Percentiles rank a stretch among this genome's conserved stretches.
These are phyloP conservation scores for Sanghuangporus sanghuang DNA, from an alignment of 1,284 basidiomycete species.

Conservation along the genomic window DNA sequence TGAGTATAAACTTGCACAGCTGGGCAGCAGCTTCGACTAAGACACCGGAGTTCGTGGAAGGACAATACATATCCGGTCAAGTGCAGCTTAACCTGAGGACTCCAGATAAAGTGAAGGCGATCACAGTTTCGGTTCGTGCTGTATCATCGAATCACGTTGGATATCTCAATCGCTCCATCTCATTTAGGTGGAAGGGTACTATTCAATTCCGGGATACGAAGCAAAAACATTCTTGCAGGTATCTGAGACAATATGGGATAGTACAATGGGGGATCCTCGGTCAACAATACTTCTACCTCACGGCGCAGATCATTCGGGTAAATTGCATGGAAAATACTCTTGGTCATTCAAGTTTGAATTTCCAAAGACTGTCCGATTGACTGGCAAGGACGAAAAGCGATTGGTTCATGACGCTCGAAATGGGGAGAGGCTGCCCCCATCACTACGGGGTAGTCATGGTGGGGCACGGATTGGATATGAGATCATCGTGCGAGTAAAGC, in stretches of 20 bases:
- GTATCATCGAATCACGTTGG: neutral
- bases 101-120: constrained; percentile 9
- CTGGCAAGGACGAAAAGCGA: neutral
- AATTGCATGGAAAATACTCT: constrained; percentile 19
- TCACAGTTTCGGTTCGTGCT: constrained; percentile 11
- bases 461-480: constrained; percentile 5
- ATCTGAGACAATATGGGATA: constrained; percentile 14
- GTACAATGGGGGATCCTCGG: constrained; percentile 10
- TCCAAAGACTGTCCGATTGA: constrained; percentile 9
- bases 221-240: constrained; percentile 9
- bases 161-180: neutral
- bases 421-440: constrained; percentile 6
- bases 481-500: constrained; percentile 5
- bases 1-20: constrained; percentile 10
- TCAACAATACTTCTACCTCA: constrained; percentile 3
- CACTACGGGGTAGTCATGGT: neutral
- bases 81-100: constrained; percentile 11
- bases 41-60: constrained; percentile 7
- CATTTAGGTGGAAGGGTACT: constrained; percentile 12
- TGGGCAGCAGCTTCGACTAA: constrained; percentile 3
- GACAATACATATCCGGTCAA: constrained; percentile 6
- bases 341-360: constrained; percentile 19
- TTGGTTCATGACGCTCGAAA: neutral
- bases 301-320: constrained; percentile 6
- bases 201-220: constrained; percentile 6